Base-by-base conservation (phyloP, 768 basidiomycete genomes). In the Termitomyces sp. region DNA sequence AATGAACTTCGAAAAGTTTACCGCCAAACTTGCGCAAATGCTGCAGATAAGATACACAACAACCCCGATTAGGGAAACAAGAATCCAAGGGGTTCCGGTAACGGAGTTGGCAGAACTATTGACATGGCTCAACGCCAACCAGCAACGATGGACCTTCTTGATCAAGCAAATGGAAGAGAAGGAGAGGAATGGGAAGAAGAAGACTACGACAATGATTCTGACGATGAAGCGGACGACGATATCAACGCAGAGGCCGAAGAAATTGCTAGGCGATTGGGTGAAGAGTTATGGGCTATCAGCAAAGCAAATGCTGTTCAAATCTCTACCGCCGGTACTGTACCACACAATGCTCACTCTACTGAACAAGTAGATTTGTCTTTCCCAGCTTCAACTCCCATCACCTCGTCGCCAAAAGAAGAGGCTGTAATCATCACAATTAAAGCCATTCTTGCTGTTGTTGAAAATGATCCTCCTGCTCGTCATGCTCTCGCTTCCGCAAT, bases 211-310 rank as follows among this genome's bases (percentile, higher is more conserved):
- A 75, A 50, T n/a, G 45, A 55, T 27, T 54, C 78, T 1, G 81
- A 82, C 8, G 82, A 84, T 4, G 84, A 84, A 18, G 84, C 83
- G 3, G 84, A 86, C 39, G 81, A 82, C 27, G 81, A 82, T 65
- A 80, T 82, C 24, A 83, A 86, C 27, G 87, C 86, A 5, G 85
- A 89, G 58, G 89, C 88, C 2, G 82, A 87, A 62, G 88, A 86
- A 65, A 89, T 89, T 64, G 88, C 88, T 5, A 80, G 86, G 48
- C 76, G 86, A 30, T 73, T 93, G 33, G 85, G 87, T n/a, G 88
- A 88, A 63, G 84, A 92, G 59, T 76, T 92, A 6, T 87, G 85
- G 83, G 90, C 89, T 3, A 88, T 91, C 51, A 83, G 73, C 66
- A 86, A 83, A 67, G 87, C 80, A 6, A 83, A 80, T 60, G 81